Evolutionary conservation across 805 yeast species (phyloP).

Genomic region (Cephaloascus fragrans): DNA sequence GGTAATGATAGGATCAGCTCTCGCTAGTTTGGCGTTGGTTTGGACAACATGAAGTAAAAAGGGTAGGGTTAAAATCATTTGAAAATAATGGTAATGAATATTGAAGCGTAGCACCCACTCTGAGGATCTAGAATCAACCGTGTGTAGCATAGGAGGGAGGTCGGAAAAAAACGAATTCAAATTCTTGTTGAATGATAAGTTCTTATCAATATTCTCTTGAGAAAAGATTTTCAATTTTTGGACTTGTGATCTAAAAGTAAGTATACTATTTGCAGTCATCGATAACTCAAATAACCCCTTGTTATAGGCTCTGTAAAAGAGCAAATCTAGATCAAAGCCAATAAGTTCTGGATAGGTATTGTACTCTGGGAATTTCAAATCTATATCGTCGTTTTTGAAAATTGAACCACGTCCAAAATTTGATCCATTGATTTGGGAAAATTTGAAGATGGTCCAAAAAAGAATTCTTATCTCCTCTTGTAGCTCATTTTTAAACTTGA

Average conservation of each 20-base stretch:
- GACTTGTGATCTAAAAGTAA: background rate
- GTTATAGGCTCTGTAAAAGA: conserved; percentile 18
- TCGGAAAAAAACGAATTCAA: conserved; percentile 22
- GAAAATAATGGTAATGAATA: conserved; percentile 29
- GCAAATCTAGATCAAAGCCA: conserved; percentile 15
- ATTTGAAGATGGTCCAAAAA: conserved; percentile 1
- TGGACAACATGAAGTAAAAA: conserved; percentile 27
- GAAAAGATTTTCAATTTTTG: conserved; percentile 6
- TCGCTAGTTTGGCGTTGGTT: conserved; percentile 19
- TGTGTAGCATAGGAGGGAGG: conserved; percentile 19
- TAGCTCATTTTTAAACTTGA: conserved; percentile 19
- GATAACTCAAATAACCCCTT: conserved; percentile 22
- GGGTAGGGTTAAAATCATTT: conserved; percentile 31
- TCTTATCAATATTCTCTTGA: conserved; percentile 27
- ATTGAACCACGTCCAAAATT: conserved; percentile 37
- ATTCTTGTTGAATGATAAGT: conserved; percentile 22
- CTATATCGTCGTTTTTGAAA: conserved; percentile 34
- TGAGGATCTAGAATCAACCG: background rate
- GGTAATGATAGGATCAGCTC: conserved; percentile 30
- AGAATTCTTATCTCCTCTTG: conserved; percentile 27
- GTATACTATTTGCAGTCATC: conserved; percentile 9
- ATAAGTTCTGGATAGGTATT: conserved; percentile 8
- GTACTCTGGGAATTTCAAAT: conserved; percentile 17
- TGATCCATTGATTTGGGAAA: conserved; percentile 18
- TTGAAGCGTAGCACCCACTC: conserved; percentile 10